Percentiles rank a stretch among this genome's conserved stretches.
phyloP scores from a whole-genome alignment of 2,329 filamentous ascomycete species.

The Nothopassalora personata region DNA sequence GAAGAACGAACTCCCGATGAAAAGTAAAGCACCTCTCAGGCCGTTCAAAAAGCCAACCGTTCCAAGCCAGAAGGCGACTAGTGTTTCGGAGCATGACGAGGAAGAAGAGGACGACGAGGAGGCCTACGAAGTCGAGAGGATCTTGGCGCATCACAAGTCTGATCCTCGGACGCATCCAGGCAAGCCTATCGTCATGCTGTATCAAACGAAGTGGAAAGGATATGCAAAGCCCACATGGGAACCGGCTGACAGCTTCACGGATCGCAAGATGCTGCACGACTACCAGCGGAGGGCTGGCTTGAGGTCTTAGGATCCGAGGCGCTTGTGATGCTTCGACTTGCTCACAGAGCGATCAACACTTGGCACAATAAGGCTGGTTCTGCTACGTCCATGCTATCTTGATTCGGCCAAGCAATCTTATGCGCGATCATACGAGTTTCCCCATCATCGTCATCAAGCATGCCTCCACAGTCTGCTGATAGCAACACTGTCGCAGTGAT shows the following conservation, averaged over 20 bases:
- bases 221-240: slow-evolving; percentile 28
- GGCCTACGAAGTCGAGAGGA: slow-evolving; percentile 25
- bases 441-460: background rate
- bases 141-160: slow-evolving; percentile 24
- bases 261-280: slow-evolving; percentile 17
- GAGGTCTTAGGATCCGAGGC: background rate
- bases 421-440: background rate
- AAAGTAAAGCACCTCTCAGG: background rate
- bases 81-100: background rate
- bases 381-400: background rate
- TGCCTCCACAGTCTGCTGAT: background rate
- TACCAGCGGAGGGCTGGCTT: slow-evolving; percentile 11
- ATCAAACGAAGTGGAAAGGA: slow-evolving; percentile 30
- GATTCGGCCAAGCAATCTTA: background rate
- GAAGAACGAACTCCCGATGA: background rate
- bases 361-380: background rate
- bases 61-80: background rate
- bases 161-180: slow-evolving; percentile 28
- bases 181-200: slow-evolving; percentile 27
- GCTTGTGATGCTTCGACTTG: background rate
- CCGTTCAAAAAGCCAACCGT: background rate
- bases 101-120: slow-evolving; percentile 8
- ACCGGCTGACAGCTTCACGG: slow-evolving; percentile 19
- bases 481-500: background rate
- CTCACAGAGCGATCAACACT: background rate